Base-by-base conservation (phyloP, 306 rosid species). In the Medicago truncatula region DNA sequence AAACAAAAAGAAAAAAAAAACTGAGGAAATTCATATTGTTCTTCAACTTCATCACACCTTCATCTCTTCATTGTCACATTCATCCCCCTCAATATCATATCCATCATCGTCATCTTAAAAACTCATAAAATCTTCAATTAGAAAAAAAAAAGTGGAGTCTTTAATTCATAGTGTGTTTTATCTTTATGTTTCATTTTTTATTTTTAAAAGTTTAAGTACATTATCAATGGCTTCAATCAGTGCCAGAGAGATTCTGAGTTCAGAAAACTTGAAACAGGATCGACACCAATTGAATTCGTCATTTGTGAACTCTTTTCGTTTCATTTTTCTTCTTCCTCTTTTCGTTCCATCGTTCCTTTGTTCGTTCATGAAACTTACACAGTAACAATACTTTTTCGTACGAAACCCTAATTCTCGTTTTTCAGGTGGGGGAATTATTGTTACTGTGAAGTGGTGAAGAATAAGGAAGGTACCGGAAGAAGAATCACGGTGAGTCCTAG, bases 401-500 rank as follows among this genome's bases (percentile, higher is more conserved):
- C 3, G 56, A 71, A 78, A 78, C 82, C 82, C 82, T 78, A 78
- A 71, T 71, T 71, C 63, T 14, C 23, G 21, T 61, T 6, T 10
- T 3, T 53, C 21, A 66, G 47, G 28, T 39, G 68, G n/a, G n/a
- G 61, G 8, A 28, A 52, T 56, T n/a, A n/a, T n/a, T 78, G 56
- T 65, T 17, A 34, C 50, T 36, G 61, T 60, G 75, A 67, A 13
- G 65, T 40, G 25, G 3, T n/a, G n/a, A n/a, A 41, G 54, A 39
- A 31, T 8, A 87, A 84, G 91, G 91, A 87, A 43, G 72, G 91
- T 57, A 75, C 87, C 36, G 88, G 88, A 25, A 87, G 83, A 74
- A 84, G 87, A 67, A 85, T 87, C 53, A 82, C 91, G 57, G 91
- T 82, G 85, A 87, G 88, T 38, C 91, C 91, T 10, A 63, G 91